Conservation (phyloP, 2,329 filamentous ascomycete species). For the Colletotrichum sublineola region DNA sequence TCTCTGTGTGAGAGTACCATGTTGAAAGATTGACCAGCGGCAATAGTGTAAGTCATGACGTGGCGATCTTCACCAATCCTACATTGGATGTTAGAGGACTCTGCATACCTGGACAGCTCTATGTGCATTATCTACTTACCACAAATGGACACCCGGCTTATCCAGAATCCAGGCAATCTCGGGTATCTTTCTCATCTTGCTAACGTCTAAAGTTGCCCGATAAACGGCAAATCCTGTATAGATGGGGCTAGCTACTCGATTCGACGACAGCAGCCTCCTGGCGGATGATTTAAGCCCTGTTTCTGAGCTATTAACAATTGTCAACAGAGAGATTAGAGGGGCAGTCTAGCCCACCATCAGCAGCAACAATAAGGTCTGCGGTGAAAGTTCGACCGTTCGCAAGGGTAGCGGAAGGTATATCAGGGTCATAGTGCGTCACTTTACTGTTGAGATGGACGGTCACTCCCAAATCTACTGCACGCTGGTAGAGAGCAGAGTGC, state of each 20-base stretch:
- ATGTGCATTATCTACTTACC: constrained; percentile 45
- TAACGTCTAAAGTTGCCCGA: constrained; percentile 55
- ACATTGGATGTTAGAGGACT: not conserved
- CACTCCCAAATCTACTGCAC: constrained; percentile 47
- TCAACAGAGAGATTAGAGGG: not conserved
- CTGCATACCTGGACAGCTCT: not conserved
- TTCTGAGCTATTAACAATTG: too few relatives aligned
- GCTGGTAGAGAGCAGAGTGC: constrained; percentile 49
- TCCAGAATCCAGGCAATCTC: constrained; percentile 56
- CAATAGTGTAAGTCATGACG: constrained; percentile 61
- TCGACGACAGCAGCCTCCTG: constrained; percentile 38
- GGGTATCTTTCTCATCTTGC: constrained; percentile 52
- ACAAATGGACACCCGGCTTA: constrained; percentile 55
- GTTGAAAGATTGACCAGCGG: constrained; percentile 58
- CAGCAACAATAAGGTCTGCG: constrained; percentile 53
- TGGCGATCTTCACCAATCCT: constrained; percentile 58
- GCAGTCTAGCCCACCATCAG: constrained; percentile 48
- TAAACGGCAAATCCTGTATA: constrained; percentile 58
- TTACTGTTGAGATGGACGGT: constrained; percentile 45
- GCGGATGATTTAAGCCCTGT: constrained; percentile 51
- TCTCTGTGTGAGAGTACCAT: constrained; percentile 61
- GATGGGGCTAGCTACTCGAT: constrained; percentile 38
- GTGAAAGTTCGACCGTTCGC: constrained; percentile 44
- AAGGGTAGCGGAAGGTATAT: constrained; percentile 44
- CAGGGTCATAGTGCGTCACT: constrained; percentile 46